Conservation (phyloP, 2,329 filamentous ascomycete genomes). For the Immersiporthe knoxdaviesiana region DNA sequence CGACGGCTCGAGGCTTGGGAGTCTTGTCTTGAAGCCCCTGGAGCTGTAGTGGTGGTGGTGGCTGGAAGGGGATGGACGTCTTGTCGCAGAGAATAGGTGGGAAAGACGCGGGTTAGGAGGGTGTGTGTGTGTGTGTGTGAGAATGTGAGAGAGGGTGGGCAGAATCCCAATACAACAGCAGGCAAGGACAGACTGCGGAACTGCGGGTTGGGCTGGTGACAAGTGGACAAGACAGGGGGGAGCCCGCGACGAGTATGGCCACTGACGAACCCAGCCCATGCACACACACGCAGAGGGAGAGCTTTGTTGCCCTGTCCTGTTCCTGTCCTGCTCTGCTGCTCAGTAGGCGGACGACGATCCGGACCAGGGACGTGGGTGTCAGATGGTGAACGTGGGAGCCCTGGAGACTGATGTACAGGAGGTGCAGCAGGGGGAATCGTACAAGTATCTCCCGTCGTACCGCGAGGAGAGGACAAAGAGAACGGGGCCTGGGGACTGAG, state of each 20-base stretch:
- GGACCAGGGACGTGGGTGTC: constrained; percentile 15
- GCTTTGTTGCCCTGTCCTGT: constrained; percentile 13
- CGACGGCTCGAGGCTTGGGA: background rate
- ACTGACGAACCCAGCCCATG: background rate
- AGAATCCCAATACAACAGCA: constrained; percentile 21
- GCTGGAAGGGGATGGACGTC: constrained; percentile 1
- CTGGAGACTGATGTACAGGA: constrained; percentile 16
- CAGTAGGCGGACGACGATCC: constrained; percentile 13
- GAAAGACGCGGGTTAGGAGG: constrained; percentile 23
- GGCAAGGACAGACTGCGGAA: constrained; percentile 19
- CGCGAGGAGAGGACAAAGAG: constrained; percentile 9
- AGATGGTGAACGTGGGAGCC: constrained; percentile 11
- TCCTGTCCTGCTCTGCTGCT: constrained; percentile 12
- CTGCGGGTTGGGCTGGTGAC: constrained; percentile 7
- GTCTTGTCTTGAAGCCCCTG: background rate
- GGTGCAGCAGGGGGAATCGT: background rate
- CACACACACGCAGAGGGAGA: background rate
- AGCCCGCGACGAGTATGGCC: constrained; percentile 14
- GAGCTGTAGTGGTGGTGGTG: background rate
- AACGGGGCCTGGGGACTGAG: constrained; percentile 14
- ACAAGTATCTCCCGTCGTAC: constrained; percentile 13
- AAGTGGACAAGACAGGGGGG: constrained; percentile 12
- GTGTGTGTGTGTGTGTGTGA: no score
- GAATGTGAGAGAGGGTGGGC: background rate
- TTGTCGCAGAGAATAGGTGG: constrained; percentile 19